Evolutionary conservation across 345 rosid species (phyloP), one percentile per base, ranked within the genome.

Genomic region (Melastoma malabathricum): DNA sequence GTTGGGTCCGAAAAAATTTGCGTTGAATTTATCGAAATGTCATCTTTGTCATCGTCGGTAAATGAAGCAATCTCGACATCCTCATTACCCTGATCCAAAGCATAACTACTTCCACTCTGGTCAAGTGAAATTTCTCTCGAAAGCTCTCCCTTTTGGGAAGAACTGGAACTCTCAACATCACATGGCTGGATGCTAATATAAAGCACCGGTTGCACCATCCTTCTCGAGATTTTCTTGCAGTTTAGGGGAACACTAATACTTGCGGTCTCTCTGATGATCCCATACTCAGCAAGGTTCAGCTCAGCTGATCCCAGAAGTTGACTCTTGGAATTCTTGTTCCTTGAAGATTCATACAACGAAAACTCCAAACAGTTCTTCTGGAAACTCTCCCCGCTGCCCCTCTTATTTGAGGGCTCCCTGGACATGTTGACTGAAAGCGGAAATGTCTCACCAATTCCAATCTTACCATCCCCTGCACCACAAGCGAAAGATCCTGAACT

Each of bases 201-300:
- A 65, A 90, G 71, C 59, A 76, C 61, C 10, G 96, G 63, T 49
- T 61, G 83, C 2, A 59, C 68, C 15, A 46, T 59, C 51, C 69
- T 78, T 69, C 64, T 83, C 3, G 78, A 76, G 60, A 64, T 69
- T 66, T 79, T 89, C 74, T 79, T 89, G 46, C 77, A 72, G 58
- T 50, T 76, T 57, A 89, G 65, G 1, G 78, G 81, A 59, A 68
- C 50, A 46, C 75, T 81, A 2, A 83, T 55, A 31, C 73, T 62
- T 14, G 76, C 57, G 0, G 59, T 49, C 19, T 83, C 80, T 47
- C 64, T 64, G 68, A 77, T 56, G 58, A 78, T 59, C 53, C 94
- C 95, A 49, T 77, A 79, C 44, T 83, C 95, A 5, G 92, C 84
- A 1, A 90, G 82, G 72, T 90, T 86, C 57, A 86, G 65, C 48